Evolutionary conservation across 768 basidiomycete genomes (phyloP), one percentile per base, ranked within the genome.

Genomic region (Galerina marginata): DNA sequence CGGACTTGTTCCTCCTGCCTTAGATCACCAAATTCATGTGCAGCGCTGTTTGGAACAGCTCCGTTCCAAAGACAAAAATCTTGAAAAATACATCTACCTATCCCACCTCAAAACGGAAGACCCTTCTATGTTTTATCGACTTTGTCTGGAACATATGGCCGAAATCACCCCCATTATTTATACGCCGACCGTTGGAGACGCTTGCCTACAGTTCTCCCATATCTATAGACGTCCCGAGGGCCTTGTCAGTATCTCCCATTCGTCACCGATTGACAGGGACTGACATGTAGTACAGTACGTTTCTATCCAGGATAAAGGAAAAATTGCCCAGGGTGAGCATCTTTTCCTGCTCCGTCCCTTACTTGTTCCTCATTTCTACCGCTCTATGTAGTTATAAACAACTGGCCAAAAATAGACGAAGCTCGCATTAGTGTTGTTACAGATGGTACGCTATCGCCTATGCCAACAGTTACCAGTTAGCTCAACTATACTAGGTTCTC

Each of bases 391-490:
- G 84, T 96, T 58, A 75, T 96, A 40, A 75, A 77, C 50, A 88
- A 87, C 67, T 94, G 91, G 89, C 87, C 89, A 2, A 84, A 80
- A 61, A 75, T 86, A 59, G 81, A 88, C 52, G 86, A 92, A 42
- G 90, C 92, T n/a, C 85, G 93, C 37, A 96, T 97, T 64, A 86
- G 87, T 52, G 95, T 98, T 42, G 94, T 97, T 26, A 97, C 95
- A 0, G 95, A 96, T 74, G 95, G 95, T 79, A 66, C 61, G 81
- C 70, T 36, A 38, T 45, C 58, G 39, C 47, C 46, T 54, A 45
- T 50, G 7, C 42, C 25, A 37, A 54, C 26, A 40, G 23, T 9
- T 9, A 46, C 20, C 39, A 16, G 38, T 58, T 54, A 37, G 43
- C 58, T 76, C 73, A 60, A 66, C 70, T 26, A 64, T 57, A 46